Base-by-base conservation (phyloP, 371 early-diverging fungal species). In the Apophysomyces sp. region DNA sequence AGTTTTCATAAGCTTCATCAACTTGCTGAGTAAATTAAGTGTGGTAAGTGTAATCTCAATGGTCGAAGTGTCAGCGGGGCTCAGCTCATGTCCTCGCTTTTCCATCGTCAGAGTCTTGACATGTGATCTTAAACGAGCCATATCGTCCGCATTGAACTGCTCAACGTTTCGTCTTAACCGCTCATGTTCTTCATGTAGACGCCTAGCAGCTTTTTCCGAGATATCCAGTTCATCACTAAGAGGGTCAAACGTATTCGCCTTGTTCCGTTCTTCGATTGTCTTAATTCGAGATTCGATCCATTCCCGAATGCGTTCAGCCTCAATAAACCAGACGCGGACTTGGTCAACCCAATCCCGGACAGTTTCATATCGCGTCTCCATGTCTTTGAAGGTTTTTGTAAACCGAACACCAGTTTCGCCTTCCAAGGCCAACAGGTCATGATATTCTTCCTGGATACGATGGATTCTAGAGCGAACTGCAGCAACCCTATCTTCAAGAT, bases 1-100 rank as follows among this genome's bases (percentile, higher is more conserved):
- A 6, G 66, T 39, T 16, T 63, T 57, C 18, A 78, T 52, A 27
- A 76, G 55, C 16, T 69, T 61, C 44, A 73, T 74, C 36, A 80
- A 40, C 27, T 63, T 72, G 49, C 73, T 75, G 4, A 84, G 65
- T 58, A 69, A 69, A 32, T 65, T 78, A 16, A 81, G 60, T 7
- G 80, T 81, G 21, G 74, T 73, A 11, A 79, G 60, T 2, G 81
- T 83, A 27, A 81, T 81, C 65, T 79, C 79, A 49, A 83, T 83
- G 0, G 81, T 83, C 1, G 80, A 72, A 0, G 83, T 79, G 64
- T 83, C 83, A n/a, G 83, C 83, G 3, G 83, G 83, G 24, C 74
- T 77, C 51, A 83, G 49, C 3, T 80, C 77, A 8, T 62, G 57
- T 15, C 67, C 67, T 3, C 65, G 59, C 4, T 64, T 66, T 24